phyloP scores from a whole-genome alignment of 1,284 basidiomycete species.

The Moesziomyces antarcticus region DNA sequence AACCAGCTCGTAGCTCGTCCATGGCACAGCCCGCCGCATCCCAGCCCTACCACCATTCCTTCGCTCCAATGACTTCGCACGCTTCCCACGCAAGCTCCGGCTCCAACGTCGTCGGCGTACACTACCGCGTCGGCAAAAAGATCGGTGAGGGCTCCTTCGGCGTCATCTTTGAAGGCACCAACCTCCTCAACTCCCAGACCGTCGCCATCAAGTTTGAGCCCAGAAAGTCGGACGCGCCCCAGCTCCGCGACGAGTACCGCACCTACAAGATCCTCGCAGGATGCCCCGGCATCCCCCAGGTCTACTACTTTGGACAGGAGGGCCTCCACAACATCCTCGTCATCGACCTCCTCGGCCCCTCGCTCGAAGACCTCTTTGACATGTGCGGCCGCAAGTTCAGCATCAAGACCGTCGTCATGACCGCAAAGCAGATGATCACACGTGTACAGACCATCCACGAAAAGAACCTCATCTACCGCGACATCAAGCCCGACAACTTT shows the following conservation, averaged over 20 bases:
- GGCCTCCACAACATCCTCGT: slow-evolving; percentile 97
- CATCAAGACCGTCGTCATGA: slow-evolving; percentile 96
- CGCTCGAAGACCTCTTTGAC: slow-evolving; percentile 92
- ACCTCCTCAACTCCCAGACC: slow-evolving; percentile 92
- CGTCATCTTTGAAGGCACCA: slow-evolving; percentile 96
- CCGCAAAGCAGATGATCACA: slow-evolving; percentile 86
- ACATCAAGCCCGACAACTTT: slow-evolving; percentile 98
- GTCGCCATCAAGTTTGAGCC: slow-evolving; percentile 99
- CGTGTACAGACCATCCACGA: slow-evolving; percentile 94
- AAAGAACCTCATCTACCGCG: slow-evolving; percentile 95
- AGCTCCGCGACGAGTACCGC: slow-evolving; percentile 94
- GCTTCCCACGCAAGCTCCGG: slow-evolving; percentile 58
- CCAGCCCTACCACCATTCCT: slow-evolving; percentile 44
- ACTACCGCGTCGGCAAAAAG: slow-evolving; percentile 86
- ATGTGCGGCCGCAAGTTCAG: slow-evolving; percentile 95
- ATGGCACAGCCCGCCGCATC: slow-evolving; percentile 28
- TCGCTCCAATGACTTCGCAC: slow-evolving; percentile 61
- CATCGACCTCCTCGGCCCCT: slow-evolving; percentile 92
- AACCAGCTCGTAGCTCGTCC: neutral
- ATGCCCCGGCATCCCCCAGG: slow-evolving; percentile 93
- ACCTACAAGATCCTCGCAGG: slow-evolving; percentile 94
- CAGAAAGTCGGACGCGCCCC: slow-evolving; percentile 93
- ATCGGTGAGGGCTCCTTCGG: slow-evolving; percentile 79
- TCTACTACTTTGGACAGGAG: slow-evolving; percentile 97
- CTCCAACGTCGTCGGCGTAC: slow-evolving; percentile 71